Base-by-base conservation (phyloP, 257 asterid genomes). In the Avicennia marina region DNA sequence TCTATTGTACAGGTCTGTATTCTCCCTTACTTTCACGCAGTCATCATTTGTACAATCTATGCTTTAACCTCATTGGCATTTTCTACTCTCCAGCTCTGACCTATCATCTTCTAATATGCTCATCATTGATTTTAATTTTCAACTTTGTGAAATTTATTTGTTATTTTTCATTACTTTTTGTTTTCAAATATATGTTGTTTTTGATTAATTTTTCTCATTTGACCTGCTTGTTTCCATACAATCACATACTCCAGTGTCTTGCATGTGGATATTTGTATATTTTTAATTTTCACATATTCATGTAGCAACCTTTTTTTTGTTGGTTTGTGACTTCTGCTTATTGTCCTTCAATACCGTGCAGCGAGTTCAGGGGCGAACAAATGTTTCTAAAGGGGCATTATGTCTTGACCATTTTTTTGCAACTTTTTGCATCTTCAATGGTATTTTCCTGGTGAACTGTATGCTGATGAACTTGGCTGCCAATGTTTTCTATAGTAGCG, bases 351-450 rank as follows among this genome's bases (percentile, higher is more conserved):
- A 40, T 44, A 50, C 24, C 62, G 4, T n/a, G 82, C 96, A 93
- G 99, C 82, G 67, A 79, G 76, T 69, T 55, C 72, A 67, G 67
- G 73, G 69, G 68, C 75, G 60, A 65, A 60, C 71, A 56, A 58
- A 57, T 60, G 63, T 74, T 58, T 73, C 95, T 41, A 77, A 64
- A 69, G 81, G 72, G 59, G 78, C 80, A 58, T 64, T 77, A 63
- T 86, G 90, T 63, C 85, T 80, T 34, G 93, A 86, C 76, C 97
- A 93, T 72, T 75, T 93, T 75, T 78, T 82, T 69, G 95, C 97
- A 73, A 84, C 71, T 71, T 9, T 81, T 39, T 70, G 89, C 79
- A 45, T 82, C 71, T 93, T 86, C 74, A 86, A 97, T 70, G 94
- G 81, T 67, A 79, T 89, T 77, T 93, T 80, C 80, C 71, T 86